Base-by-base conservation (phyloP, 2,329 filamentous ascomycete species). In the Xylogone sp. region DNA sequence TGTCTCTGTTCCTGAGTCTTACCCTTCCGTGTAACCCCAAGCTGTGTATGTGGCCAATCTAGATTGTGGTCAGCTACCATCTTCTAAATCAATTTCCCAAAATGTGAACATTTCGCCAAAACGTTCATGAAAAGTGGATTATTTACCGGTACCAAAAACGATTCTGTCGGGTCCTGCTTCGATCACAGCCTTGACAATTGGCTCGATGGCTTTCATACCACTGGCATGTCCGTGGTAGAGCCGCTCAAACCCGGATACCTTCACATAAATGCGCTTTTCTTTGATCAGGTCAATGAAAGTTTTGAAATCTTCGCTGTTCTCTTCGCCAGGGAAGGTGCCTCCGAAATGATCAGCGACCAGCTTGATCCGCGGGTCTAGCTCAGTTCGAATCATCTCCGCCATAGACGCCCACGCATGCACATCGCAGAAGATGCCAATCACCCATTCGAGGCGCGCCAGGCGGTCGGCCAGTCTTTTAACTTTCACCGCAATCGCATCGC, bases 191-290 rank as follows among this genome's bases (percentile, higher is more conserved):
- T 58, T 59, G 22, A 54, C 59, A 13, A 57, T 53, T 13, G 54
- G 46, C 24, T 51, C 54, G 21, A 61, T 45, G 12, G 50, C 49
- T 12, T 55, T 51, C n/a, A 59, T 55, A n/a, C 53, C 56, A 24
- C 43, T 50, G 10, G 47, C 48, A 27, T 54, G 49, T 10, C 58
- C 58, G 24, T 58, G 43, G 27, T 62, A 62, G 21, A 62, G 27
- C 8, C 60, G 48, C 50, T 62, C 60, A 46, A 62, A 62, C 4
- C 59, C 60, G 19, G 58, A 61, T 5, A 62, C 31, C 45, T 63
- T 63, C 22, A 63, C 57, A 29, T 50, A 59, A 16, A 63, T 20
- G 9, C 52, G 47, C 16, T 58, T 56, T 18, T 63, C 60, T 9
- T 53, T 51, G 9, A 63, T 48, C 20, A 62, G 43, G 1, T 49